Evolutionary conservation across 371 early-diverging fungal genomes (phyloP), one percentile per base, ranked within the genome.

Genomic region (Lichtheimia ornata): DNA sequence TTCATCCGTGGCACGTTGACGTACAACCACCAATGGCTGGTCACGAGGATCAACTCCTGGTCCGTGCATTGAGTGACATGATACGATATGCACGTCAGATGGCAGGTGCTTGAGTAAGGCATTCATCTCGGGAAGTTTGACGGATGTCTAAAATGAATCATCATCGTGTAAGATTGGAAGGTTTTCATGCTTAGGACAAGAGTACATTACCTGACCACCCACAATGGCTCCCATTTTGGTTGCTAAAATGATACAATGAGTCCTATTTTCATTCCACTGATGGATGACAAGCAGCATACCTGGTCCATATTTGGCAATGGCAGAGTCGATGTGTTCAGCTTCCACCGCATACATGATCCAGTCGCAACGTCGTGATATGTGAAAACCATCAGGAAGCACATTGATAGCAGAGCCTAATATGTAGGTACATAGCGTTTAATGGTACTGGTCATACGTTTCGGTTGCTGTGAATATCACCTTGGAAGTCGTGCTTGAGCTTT

Each of bases 41-140:
- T 91, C 92, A 41, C 74, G 79, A 0, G 97, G 88, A 59, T 90
- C 84, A 28, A 96, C 93, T 28, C 82, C 84, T 1, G 97, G 97
- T 5, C 98, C 98, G 66, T 98, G 98, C 86, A 98, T 88, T 1
- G 95, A 95, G 69, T 98, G 98, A 59, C 92, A 92, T 5, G 95
- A 91, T 18, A 98, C 89, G 54, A 98, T 96, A 64, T 93, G 88
- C 15, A 93, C 93, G 72, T 98, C 98, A 0, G 71, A 60, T 1
- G 97, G 96, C 18, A 97, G 66, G 71, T 93, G 81, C 69, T 83
- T 82, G 27, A 92, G 91, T 59, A 98, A 94, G 0, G 97, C 97
- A 11, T 64, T 73, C 58, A 97, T 90, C 71, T 98, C 98, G 0
- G 95, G 96, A 55, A 87, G 88, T 69, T 98, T 98, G 13, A 97